A percentile compares a stretch with the other conserved stretches of the same genome.
Conservation (phyloP, 768 basidiomycete genomes). For the Pholiota microspora region DNA sequence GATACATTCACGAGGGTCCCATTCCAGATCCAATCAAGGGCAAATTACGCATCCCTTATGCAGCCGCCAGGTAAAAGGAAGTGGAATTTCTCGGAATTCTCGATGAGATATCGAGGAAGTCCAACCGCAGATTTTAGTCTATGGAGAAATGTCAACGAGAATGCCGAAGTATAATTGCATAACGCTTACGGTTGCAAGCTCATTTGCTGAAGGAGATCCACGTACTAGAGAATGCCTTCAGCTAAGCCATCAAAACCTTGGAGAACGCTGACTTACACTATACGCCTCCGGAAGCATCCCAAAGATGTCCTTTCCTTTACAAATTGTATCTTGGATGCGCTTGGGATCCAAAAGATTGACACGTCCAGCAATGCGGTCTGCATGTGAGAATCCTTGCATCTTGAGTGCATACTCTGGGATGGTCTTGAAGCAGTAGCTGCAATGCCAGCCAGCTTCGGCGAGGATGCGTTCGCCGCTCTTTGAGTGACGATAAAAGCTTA, state of each 20-base stretch:
- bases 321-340: conserved; percentile 57
- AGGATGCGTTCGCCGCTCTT: conserved; percentile 46
- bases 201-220: conserved; percentile 51
- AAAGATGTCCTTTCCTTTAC: conserved; percentile 60
- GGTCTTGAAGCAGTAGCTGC: conserved; percentile 64
- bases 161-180: background rate
- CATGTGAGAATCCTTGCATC: conserved; percentile 62
- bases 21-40: background rate
- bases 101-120: conserved; percentile 49
- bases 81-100: conserved; percentile 46
- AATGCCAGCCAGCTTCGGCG: conserved; percentile 69
- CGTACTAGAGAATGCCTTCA: conserved; percentile 34
- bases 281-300: conserved; percentile 66
- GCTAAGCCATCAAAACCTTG: background rate
- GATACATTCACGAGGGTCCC: background rate
- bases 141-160: background rate
- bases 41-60: conserved; percentile 28
- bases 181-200: conserved; percentile 46
- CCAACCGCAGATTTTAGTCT: conserved; percentile 47
- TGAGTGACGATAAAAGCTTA: conserved; percentile 46
- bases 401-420: conserved; percentile 57
- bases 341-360: conserved; percentile 44
- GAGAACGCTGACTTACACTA: conserved; percentile 33
- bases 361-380: conserved; percentile 54
- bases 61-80: conserved; percentile 60